A percentile compares a stretch with the other conserved stretches of the same genome.
phyloP scores from a whole-genome alignment of 2,329 filamentous ascomycete genomes.

The Beauveria varroae region DNA sequence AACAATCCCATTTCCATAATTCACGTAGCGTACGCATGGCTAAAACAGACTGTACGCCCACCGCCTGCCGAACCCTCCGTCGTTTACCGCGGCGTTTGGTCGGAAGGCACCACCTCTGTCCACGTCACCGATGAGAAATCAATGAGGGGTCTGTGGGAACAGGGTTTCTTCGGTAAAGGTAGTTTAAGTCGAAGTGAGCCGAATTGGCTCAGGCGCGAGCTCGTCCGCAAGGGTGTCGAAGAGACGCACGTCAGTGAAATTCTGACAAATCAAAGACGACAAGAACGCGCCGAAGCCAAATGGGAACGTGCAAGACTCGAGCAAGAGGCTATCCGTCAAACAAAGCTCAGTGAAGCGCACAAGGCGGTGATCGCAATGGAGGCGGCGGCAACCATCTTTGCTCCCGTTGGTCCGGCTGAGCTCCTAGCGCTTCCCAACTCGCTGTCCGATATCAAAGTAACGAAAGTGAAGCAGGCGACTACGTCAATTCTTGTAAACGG shows the following conservation, averaged over 20 bases:
- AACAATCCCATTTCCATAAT: conserved; percentile 86
- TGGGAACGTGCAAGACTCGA: conserved; percentile 86
- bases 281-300: conserved; percentile 78
- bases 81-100: conserved; percentile 70
- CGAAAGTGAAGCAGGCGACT: conserved; percentile 14
- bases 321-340: conserved; percentile 73
- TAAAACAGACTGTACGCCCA: conserved; percentile 63
- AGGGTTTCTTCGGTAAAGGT: conserved; percentile 96
- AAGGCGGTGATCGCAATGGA: conserved; percentile 16
- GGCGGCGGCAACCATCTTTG: not conserved
- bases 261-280: conserved; percentile 65
- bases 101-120: conserved; percentile 71
- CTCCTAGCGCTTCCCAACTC: conserved; percentile 53
- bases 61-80: conserved; percentile 57
- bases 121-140: conserved; percentile 72
- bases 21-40: conserved; percentile 69
- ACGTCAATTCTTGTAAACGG: conserved; percentile 9
- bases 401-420: conserved; percentile 36
- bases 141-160: conserved; percentile 82
- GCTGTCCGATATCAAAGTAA: conserved; percentile 29
- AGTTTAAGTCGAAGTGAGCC: conserved; percentile 90
- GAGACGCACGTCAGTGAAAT: conserved; percentile 72
- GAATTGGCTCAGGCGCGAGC: conserved; percentile 81
- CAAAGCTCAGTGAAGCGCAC: conserved; percentile 40
- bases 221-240: conserved; percentile 59